phyloP scores from a whole-genome alignment of 2,329 filamentous ascomycete genomes.

The Diplodia seriata region DNA sequence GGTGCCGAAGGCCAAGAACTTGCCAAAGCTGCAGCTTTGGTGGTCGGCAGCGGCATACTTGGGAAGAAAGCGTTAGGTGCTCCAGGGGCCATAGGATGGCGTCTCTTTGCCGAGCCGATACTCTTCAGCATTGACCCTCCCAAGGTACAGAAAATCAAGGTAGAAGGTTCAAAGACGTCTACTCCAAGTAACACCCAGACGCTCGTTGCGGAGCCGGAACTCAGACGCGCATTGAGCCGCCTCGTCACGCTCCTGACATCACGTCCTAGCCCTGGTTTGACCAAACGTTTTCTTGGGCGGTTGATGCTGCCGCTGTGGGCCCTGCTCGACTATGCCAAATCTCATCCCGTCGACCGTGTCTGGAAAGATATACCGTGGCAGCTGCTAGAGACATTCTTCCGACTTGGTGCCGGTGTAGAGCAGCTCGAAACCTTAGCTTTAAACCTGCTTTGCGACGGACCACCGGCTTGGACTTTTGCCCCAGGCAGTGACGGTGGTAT shows the following conservation, averaged over 20 bases:
- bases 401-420: conserved; percentile 61
- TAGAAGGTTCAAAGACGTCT: conserved; percentile 24
- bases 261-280: conserved; percentile 71
- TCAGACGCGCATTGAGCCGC: conserved; percentile 62
- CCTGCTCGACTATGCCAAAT: conserved; percentile 60
- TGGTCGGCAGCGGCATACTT: conserved; percentile 71
- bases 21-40: conserved; percentile 64
- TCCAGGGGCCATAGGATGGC: conserved; percentile 68
- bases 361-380: conserved; percentile 55
- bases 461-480: conserved; percentile 61
- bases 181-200: background rate
- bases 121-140: conserved; percentile 57
- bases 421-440: conserved; percentile 59
- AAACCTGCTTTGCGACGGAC: conserved; percentile 64
- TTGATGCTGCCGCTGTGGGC: conserved; percentile 69
- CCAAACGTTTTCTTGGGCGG: conserved; percentile 66
- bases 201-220: conserved; percentile 57
- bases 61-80: conserved; percentile 69
- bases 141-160: background rate
- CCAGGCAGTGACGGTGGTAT: conserved; percentile 57
- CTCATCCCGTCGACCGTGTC: conserved; percentile 45
- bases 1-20: conserved; percentile 65
- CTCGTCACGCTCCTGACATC: conserved; percentile 65
- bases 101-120: conserved; percentile 65
- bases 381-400: conserved; percentile 65